These are phyloP conservation scores for Naganishia cerealis DNA, from an alignment of 1,284 basidiomycete genomes.

Conservation along the genomic window DNA sequence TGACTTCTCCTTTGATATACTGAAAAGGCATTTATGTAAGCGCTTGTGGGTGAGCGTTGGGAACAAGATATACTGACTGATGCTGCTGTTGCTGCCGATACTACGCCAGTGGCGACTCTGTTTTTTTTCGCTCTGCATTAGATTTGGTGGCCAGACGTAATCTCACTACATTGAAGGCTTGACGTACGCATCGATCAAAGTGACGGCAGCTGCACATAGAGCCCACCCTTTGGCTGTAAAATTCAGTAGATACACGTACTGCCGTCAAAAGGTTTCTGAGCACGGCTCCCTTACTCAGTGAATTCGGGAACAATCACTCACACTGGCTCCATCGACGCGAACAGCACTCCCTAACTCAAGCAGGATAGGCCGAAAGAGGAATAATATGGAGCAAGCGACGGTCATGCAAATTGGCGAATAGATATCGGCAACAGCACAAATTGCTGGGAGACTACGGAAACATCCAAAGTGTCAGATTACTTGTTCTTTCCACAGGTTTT, in stretches of 20 bases:
- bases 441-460: slow-evolving; percentile 26
- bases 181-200: slow-evolving; percentile 40
- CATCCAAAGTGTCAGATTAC: not conserved
- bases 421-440: slow-evolving; percentile 29
- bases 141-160: not conserved
- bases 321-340: slow-evolving; percentile 38
- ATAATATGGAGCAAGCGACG: slow-evolving; percentile 37
- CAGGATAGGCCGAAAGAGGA: slow-evolving; percentile 40
- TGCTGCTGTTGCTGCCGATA: slow-evolving; percentile 41
- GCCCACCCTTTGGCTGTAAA: slow-evolving; percentile 36
- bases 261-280: not conserved
- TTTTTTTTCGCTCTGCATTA: not conserved
- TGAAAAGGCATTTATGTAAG: slow-evolving; percentile 2
- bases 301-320: slow-evolving; percentile 9
- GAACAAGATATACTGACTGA: slow-evolving; percentile 2
- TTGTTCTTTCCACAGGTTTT: not conserved
- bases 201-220: slow-evolving; percentile 38
- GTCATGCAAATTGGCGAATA: slow-evolving; percentile 36
- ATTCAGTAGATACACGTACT: slow-evolving; percentile 38
- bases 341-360: slow-evolving; percentile 39
- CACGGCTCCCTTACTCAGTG: not conserved
- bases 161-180: not conserved
- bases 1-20: slow-evolving; percentile 38
- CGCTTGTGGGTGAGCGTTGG: not conserved
- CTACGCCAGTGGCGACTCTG: slow-evolving; percentile 39